Conservation (phyloP, 768 basidiomycete genomes). For the Suillus variegatus region DNA sequence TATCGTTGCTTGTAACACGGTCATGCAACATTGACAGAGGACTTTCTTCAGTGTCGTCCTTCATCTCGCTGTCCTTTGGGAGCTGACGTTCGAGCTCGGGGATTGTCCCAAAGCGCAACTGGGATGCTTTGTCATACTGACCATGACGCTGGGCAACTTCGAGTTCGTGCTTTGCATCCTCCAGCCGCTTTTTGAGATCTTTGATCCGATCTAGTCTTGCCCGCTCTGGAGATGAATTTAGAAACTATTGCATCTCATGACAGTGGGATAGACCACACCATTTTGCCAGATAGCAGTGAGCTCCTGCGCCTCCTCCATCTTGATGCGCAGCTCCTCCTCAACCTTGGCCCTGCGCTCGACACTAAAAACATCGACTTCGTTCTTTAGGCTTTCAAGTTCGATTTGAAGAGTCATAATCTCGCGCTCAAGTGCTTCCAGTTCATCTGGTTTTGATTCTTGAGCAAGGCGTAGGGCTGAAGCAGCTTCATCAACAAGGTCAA, state of each 20-base stretch:
- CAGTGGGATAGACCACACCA: constrained; percentile 39
- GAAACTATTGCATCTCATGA: not conserved
- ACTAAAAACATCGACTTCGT: constrained; percentile 83
- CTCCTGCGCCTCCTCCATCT: constrained; percentile 61
- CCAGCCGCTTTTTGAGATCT: constrained; percentile 70
- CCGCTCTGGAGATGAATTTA: constrained; percentile 49
- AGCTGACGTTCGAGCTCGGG: constrained; percentile 77
- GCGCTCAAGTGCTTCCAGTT: constrained; percentile 78
- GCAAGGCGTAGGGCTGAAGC: constrained; percentile 84
- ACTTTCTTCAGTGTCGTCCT: constrained; percentile 40
- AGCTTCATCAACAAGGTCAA: constrained; percentile 93
- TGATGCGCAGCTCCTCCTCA: constrained; percentile 59
- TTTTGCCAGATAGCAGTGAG: constrained; percentile 74
- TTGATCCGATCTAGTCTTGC: constrained; percentile 69
- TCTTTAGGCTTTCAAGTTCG: constrained; percentile 86
- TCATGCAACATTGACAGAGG: constrained; percentile 77
- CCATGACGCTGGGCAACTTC: constrained; percentile 90
- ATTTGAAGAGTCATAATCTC: constrained; percentile 88
- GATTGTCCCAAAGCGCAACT: constrained; percentile 82
- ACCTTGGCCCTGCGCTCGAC: constrained; percentile 70
- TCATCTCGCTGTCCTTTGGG: constrained; percentile 50
- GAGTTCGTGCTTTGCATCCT: constrained; percentile 81
- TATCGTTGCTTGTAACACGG: constrained; percentile 86
- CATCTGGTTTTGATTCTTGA: constrained; percentile 87
- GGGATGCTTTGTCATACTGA: constrained; percentile 81